A percentile compares a stretch with the other conserved stretches of the same genome.
Evolutionary conservation across 2,329 filamentous ascomycete genomes (phyloP).

Genomic region (Fusarium pseudograminearum): DNA sequence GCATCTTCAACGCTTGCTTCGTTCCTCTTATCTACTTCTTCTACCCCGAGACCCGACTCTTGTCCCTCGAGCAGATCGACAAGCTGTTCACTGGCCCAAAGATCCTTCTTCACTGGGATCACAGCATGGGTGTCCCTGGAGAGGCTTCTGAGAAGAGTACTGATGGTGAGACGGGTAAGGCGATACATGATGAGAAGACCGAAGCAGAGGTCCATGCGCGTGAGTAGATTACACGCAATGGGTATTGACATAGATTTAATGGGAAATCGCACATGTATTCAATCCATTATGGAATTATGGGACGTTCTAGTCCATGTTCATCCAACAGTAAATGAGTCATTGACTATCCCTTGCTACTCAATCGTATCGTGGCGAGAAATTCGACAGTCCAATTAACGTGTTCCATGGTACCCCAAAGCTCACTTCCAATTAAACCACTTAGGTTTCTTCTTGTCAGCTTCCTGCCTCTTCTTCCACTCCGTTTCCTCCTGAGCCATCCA

Average conservation of each 20-base stretch:
- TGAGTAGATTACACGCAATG: neutral
- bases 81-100: constrained; percentile 52
- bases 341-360: no score
- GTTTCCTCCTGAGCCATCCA: constrained; percentile 49
- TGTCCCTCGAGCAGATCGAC: constrained; percentile 64
- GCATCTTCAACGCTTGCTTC: constrained; percentile 53
- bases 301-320: neutral
- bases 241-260: neutral
- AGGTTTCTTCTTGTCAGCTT: constrained; percentile 40
- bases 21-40: constrained; percentile 61
- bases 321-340: neutral
- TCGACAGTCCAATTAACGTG: neutral
- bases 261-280: neutral
- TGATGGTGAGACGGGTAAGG: constrained; percentile 30
- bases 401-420: no score
- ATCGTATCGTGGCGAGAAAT: neutral
- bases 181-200: constrained; percentile 41
- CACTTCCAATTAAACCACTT: constrained; percentile 43
- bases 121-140: constrained; percentile 50
- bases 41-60: constrained; percentile 62
- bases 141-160: constrained; percentile 40
- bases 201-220: constrained; percentile 20
- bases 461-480: constrained; percentile 45
- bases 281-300: neutral
- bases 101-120: constrained; percentile 50